phyloP scores from a whole-genome alignment of 2,329 filamentous ascomycete species.

The Fusarium cicatricum region DNA sequence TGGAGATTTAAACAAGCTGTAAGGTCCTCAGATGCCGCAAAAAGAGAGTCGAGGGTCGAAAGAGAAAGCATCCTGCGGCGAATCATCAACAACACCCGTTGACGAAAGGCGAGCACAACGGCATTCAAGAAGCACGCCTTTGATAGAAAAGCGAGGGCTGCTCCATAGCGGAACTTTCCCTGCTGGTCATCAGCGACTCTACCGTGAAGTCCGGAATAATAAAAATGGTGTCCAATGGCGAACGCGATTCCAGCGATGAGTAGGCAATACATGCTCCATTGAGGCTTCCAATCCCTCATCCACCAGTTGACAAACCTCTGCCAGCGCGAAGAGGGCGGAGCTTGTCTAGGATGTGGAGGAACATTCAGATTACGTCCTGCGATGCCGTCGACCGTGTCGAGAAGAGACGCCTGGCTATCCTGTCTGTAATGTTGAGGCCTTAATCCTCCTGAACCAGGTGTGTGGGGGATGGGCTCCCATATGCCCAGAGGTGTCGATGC shows the following conservation, averaged over 20 bases:
- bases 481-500: slow-evolving; percentile 29
- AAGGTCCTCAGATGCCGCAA: slow-evolving; percentile 38
- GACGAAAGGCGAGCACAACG: slow-evolving; percentile 38
- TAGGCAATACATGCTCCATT: slow-evolving; percentile 40
- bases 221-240: slow-evolving; percentile 38
- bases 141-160: slow-evolving; percentile 35
- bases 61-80: slow-evolving; percentile 40
- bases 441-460: background rate
- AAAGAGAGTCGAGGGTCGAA: slow-evolving; percentile 39
- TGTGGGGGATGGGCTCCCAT: slow-evolving; percentile 22
- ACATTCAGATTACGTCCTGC: slow-evolving; percentile 3
- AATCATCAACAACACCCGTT: slow-evolving; percentile 40
- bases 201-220: slow-evolving; percentile 31
- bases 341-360: background rate
- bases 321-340: background rate
- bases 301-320: slow-evolving; percentile 20
- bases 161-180: slow-evolving; percentile 36
- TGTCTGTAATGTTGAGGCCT: slow-evolving; percentile 25
- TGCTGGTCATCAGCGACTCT: slow-evolving; percentile 32
- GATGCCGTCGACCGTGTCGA: slow-evolving; percentile 1
- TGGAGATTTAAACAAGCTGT: slow-evolving; percentile 39
- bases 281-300: slow-evolving; percentile 32
- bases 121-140: slow-evolving; percentile 40
- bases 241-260: slow-evolving; percentile 35
- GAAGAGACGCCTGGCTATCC: slow-evolving; percentile 30